Evolutionary conservation across 2,329 filamentous ascomycete species (phyloP).

Genomic region (Alternaria sp.): DNA sequence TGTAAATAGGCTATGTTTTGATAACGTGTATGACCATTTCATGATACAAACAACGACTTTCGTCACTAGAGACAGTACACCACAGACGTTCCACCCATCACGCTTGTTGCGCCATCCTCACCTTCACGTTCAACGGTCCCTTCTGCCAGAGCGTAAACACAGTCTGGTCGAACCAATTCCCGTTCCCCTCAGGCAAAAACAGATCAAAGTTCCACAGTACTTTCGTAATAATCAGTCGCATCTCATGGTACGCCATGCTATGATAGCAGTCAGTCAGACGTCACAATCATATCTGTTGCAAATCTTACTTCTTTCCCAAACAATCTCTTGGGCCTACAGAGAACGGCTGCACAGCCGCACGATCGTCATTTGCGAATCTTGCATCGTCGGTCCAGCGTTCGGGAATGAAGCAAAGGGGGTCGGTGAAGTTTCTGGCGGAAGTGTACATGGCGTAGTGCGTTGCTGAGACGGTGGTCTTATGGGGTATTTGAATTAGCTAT

Average conservation of each 20-base stretch:
- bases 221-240: neutral
- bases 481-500: too few relatives aligned
- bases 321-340: neutral
- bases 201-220: neutral
- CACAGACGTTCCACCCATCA: neutral
- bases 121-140: neutral
- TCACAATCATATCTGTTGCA: too few relatives aligned
- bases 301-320: neutral
- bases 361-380: neutral
- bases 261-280: too few relatives aligned
- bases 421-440: neutral
- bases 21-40: slow-evolving; percentile 16
- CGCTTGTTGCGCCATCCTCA: neutral
- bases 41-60: neutral
- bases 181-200: neutral
- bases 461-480: too few relatives aligned
- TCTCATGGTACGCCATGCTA: neutral
- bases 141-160: slow-evolving; percentile 46
- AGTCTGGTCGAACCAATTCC: slow-evolving; percentile 30
- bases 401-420: neutral
- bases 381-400: neutral
- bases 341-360: neutral
- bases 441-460: neutral
- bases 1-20: slow-evolving; percentile 4
- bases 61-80: neutral